Evolutionary conservation across 345 rosid genomes (phyloP), one percentile per base, ranked within the genome.

Genomic region (Pugionium dolabratum): DNA sequence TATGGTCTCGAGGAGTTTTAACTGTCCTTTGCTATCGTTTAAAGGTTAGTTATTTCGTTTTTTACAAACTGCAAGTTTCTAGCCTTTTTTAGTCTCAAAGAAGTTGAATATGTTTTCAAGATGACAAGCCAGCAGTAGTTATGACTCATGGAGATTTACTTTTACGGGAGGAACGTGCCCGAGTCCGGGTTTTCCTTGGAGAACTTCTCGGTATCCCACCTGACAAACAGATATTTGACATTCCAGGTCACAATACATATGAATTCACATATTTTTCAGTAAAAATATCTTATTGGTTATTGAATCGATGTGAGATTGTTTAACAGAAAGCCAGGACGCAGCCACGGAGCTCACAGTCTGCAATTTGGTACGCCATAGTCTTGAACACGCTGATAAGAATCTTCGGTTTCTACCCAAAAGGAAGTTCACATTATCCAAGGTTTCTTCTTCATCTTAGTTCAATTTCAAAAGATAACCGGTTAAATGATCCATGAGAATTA

Each of bases 111-210:
- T 73, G 36, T 9, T 72, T 59, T 5, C 2, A 72, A 90, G 98
- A 91, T 86, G 85, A 85, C 73, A 88, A 85, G 76, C 91, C 98
- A 72, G 91, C 66, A 59, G 79, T 91, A n/a, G 88, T 83, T 63
- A 71, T 88, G 47, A 88, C 94, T n/a, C 96, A 85, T 43, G 94
- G 98, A 4, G 91, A 91, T 81, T 56, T 86, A 18, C 90, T 91
- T 69, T 82, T 83, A 11, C 47, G 65, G 5, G 40, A 73, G 54
- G 87, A 84, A 11, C 89, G 95, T 32, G 83, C 80, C 53, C 84
- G 78, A 36, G 54, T 79, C 29, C 81, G 82, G 32, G 72, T 77
- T 43, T 62, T 78, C 67, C 72, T 88, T 46, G 98, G 98, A 56
- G 87, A 82, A 75, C 79, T 86, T 50, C 82, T 88, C 1, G 84